Percentiles rank a stretch among this genome's conserved stretches.
These are phyloP conservation scores for Starmerella apis DNA, from an alignment of 805 yeast species.

Conservation along the genomic window DNA sequence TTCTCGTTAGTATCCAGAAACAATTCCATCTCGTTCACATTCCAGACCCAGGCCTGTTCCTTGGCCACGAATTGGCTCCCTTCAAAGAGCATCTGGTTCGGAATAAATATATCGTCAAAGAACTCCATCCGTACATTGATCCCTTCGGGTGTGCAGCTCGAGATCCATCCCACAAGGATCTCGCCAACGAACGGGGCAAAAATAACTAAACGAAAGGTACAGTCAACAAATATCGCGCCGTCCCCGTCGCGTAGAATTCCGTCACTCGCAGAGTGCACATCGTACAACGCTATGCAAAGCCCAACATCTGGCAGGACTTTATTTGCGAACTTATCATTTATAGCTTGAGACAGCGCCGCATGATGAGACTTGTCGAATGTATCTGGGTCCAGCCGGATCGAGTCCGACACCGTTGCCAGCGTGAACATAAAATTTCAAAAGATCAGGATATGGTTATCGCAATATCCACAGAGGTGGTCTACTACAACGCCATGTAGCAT, in stretches of 20 bases:
- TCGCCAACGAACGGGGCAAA: constrained; percentile 96
- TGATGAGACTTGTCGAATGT: constrained; percentile 62
- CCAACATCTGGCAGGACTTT: constrained; percentile 78
- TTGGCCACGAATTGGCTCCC: constrained; percentile 50
- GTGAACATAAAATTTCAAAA: constrained; percentile 56
- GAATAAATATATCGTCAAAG: constrained; percentile 86
- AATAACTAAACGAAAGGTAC: constrained; percentile 61
- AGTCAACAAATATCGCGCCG: constrained; percentile 70
- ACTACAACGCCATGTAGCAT: too few species aligned
- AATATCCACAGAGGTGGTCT: too few species aligned
- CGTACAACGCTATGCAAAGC: constrained; percentile 75
- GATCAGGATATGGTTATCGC: not conserved
- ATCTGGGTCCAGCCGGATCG: constrained; percentile 81
- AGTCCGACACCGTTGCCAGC: constrained; percentile 66
- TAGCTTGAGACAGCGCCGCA: constrained; percentile 65
- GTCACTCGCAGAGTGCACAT: constrained; percentile 67
- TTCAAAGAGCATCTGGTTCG: constrained; percentile 72
- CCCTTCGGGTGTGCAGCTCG: constrained; percentile 79
- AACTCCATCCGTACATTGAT: constrained; percentile 73
- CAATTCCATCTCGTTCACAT: constrained; percentile 56
- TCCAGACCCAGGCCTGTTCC: constrained; percentile 97
- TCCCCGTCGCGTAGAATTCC: constrained; percentile 91
- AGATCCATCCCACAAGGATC: constrained; percentile 82
- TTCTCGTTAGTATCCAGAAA: constrained; percentile 85
- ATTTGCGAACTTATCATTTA: constrained; percentile 77